Conservation (phyloP, 768 basidiomycete genomes). For the Naganishia vaughanmartiniae region DNA sequence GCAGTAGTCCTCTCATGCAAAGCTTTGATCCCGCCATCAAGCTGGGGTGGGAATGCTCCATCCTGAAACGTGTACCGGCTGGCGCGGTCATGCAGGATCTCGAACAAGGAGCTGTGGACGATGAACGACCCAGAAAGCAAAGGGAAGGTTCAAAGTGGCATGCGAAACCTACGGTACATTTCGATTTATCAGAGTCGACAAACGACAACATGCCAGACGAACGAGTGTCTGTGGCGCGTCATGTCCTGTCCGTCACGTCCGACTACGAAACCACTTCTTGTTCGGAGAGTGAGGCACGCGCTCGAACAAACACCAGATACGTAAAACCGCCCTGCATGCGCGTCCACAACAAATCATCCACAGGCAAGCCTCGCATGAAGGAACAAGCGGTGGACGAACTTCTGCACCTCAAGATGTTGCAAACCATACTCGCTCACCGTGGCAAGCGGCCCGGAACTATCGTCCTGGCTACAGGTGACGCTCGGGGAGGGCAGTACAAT, state of each 20-base stretch:
- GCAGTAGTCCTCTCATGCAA: slow-evolving; percentile 45
- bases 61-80: slow-evolving; percentile 47
- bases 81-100: slow-evolving; percentile 35
- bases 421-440: slow-evolving; percentile 63
- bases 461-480: slow-evolving; percentile 90
- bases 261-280: slow-evolving; percentile 27
- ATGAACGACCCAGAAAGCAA: slow-evolving; percentile 34
- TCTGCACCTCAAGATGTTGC: slow-evolving; percentile 85
- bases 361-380: slow-evolving; percentile 48
- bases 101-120: slow-evolving; percentile 34
- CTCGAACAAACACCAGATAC: background rate
- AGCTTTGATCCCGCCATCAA: slow-evolving; percentile 45
- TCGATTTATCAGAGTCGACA: background rate
- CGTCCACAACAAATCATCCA: background rate
- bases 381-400: slow-evolving; percentile 96
- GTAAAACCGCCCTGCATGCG: background rate
- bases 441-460: slow-evolving; percentile 63
- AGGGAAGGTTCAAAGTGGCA: background rate
- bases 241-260: background rate
- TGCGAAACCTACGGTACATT: background rate
- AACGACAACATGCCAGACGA: background rate
- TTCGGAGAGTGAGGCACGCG: slow-evolving; percentile 25
- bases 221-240: background rate
- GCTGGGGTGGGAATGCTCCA: slow-evolving; percentile 47
- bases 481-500: slow-evolving; percentile 85